These are phyloP conservation scores for Neopestalotiopsis clavispora DNA, from an alignment of 2,329 filamentous ascomycete species.

Conservation along the genomic window DNA sequence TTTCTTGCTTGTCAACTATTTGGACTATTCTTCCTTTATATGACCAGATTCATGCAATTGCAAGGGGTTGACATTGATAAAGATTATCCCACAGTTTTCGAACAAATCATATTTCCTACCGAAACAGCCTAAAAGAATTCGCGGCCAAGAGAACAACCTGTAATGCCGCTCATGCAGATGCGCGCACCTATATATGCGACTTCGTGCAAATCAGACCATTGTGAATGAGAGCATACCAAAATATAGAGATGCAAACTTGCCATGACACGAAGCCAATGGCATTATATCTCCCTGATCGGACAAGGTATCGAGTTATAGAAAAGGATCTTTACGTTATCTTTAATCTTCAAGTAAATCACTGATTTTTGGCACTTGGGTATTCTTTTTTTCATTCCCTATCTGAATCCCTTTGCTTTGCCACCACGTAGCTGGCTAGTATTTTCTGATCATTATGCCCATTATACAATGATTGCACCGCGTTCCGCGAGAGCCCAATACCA, in stretches of 20 bases:
- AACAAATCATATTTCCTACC: no score
- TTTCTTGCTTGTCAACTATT: no score
- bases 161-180: no score
- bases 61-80: no score
- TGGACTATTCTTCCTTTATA: no score
- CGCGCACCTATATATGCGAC: neutral
- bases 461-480: constrained; percentile 5
- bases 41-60: no score
- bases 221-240: neutral
- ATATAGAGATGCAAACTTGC: neutral
- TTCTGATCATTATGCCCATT: constrained; percentile 12
- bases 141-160: no score
- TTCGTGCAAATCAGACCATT: neutral
- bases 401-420: neutral
- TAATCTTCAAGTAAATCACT: neutral
- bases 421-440: neutral
- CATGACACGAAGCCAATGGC: neutral
- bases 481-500: neutral
- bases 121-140: no score
- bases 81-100: no score
- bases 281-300: neutral
- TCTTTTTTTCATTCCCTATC: neutral
- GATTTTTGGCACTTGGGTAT: neutral
- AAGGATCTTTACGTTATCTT: neutral
- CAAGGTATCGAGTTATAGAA: neutral